Base-by-base conservation (phyloP, 1,284 basidiomycete species). In the Rhodotorula glutinis region DNA sequence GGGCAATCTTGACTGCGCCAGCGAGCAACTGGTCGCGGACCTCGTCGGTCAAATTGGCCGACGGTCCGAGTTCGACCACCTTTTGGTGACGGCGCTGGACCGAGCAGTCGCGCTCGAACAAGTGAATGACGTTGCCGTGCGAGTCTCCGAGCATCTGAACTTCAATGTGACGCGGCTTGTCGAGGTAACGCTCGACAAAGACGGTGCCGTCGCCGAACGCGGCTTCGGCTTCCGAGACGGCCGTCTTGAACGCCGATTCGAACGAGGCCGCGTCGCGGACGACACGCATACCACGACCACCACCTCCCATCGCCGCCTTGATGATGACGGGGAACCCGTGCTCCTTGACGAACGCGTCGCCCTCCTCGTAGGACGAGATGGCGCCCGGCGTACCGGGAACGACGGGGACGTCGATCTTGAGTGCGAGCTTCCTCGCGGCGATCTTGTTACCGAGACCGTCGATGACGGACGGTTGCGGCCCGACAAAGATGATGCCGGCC, bases 371-470 rank as follows among this genome's bases (percentile, higher is more conserved):
- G 8, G 84, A 82, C 14, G 79, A 88, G 70, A 99, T 95, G 2
- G 96, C 87, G 49, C 94, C 96, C 38, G 93, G 92, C 9, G 96
- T 98, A 77, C 96, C 96, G 57, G 96, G 96, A 30, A 98, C 96
- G 74, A 98, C 92, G 47, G 96, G 94, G 40, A 99, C 96, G 66
- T 88, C 87, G 65, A 88, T 85, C 79, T 88, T 88, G 79, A 92
- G 91, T 52, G 91, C 52, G n/a, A 59, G 54, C 40, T 44, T 41
- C 7, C 56, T 19, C 43, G 49, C 60, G 58, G 58, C 98, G 70
- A 94, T 97, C 86, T 99, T 98, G 84, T 98, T 95, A 71, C 96
- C 96, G 60, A 98, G 86, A 57, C 89, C 87, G 82, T 98, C 96
- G 75, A 99, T 98, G 75, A 95, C 94, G 80, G 96, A 91, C 49